phyloP scores from a whole-genome alignment of 2,329 filamentous ascomycete genomes.

The Tothia fuscella region DNA sequence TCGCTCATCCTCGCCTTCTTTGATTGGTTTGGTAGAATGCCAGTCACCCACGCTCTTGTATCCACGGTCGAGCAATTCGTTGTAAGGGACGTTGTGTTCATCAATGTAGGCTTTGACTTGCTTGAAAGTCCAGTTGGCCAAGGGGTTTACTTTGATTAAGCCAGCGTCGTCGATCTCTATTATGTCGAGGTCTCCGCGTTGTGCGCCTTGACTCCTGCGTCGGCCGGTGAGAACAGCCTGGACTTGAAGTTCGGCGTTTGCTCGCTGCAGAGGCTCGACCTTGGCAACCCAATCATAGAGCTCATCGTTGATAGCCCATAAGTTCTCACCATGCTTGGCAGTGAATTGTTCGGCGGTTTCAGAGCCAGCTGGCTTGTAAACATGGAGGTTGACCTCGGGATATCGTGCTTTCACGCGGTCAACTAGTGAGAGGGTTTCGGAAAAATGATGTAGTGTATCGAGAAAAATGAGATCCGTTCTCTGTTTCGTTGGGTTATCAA shows the following conservation, averaged over 20 bases:
- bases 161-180: constrained; percentile 87
- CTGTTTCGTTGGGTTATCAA: constrained; percentile 47
- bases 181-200: constrained; percentile 80
- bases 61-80: constrained; percentile 77
- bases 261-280: constrained; percentile 88
- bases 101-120: constrained; percentile 83
- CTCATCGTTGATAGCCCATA: constrained; percentile 79
- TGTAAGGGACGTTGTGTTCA: constrained; percentile 84
- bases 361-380: constrained; percentile 75
- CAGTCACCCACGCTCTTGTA: constrained; percentile 98
- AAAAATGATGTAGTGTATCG: constrained; percentile 43
- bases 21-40: constrained; percentile 88
- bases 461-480: constrained; percentile 41
- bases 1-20: constrained; percentile 86
- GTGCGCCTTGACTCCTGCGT: constrained; percentile 81
- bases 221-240: constrained; percentile 87
- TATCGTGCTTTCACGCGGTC: constrained; percentile 65
- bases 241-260: constrained; percentile 77
- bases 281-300: constrained; percentile 96
- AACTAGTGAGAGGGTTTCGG: constrained; percentile 39
- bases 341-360: constrained; percentile 68
- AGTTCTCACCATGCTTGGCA: constrained; percentile 62
- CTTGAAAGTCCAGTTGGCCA: constrained; percentile 86
- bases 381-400: constrained; percentile 66
- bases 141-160: constrained; percentile 92